A percentile compares a stretch with the other conserved stretches of the same genome.
phyloP scores from a whole-genome alignment of 192 early-diverging fungal species.

The Podila clonocystis region DNA sequence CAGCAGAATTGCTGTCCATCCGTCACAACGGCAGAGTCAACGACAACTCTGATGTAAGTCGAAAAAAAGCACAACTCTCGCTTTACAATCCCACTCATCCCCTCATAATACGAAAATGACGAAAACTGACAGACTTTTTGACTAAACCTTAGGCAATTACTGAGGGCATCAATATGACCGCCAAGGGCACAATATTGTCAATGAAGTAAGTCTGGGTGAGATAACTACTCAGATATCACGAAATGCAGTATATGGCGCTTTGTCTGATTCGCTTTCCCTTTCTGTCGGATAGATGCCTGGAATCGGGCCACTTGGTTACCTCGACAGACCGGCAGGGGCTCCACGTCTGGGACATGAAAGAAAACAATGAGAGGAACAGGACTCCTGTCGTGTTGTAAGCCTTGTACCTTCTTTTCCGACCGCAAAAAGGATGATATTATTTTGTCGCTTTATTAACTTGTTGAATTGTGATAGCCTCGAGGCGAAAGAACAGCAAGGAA shows the following conservation, averaged over 20 bases:
- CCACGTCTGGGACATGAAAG: constrained; percentile 36
- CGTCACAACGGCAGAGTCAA: constrained; percentile 10
- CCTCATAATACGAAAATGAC: not conserved
- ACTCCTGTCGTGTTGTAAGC: constrained; percentile 16
- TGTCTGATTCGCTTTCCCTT: not conserved
- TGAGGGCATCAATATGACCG: no score
- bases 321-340: not conserved
- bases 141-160: no score
- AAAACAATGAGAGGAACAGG: constrained; percentile 2
- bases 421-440: not conserved
- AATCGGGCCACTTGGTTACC: constrained; percentile 40
- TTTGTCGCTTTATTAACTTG: not conserved
- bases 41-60: constrained; percentile 5
- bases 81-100: not conserved
- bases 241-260: not conserved
- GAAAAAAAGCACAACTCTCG: no score
- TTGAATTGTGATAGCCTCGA: not conserved
- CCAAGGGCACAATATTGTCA: no score
- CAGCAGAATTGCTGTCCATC: constrained; percentile 18
- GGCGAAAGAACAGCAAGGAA: not conserved
- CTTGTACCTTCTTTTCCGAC: not conserved
- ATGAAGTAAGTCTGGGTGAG: no score
- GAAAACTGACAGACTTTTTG: no score
- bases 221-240: no score
- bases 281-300: constrained; percentile 12